These are phyloP conservation scores for Ophiocordyceps unilateralis DNA, from an alignment of 2,329 filamentous ascomycete species.

Conservation along the genomic window DNA sequence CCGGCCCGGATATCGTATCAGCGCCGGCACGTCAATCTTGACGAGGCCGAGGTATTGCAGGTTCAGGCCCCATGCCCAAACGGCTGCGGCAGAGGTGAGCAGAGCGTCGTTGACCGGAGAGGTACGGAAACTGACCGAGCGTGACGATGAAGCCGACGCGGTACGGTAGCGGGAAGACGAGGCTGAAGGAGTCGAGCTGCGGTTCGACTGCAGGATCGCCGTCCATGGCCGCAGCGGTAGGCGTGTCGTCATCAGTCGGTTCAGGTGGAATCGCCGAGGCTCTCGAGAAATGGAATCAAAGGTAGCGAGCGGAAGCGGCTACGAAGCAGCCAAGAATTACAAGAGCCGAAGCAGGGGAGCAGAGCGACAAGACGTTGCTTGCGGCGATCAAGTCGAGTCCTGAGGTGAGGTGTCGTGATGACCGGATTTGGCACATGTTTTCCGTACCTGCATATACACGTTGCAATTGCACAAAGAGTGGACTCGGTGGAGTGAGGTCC, in stretches of 20 bases:
- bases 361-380: too few relatives aligned
- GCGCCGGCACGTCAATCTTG: slow-evolving; percentile 71
- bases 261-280: background rate
- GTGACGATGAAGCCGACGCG: slow-evolving; percentile 75
- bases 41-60: slow-evolving; percentile 66
- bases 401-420: too few relatives aligned
- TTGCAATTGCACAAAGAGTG: too few relatives aligned
- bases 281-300: too few relatives aligned
- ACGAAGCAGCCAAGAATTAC: too few relatives aligned
- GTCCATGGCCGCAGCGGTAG: slow-evolving; percentile 35
- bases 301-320: too few relatives aligned
- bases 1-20: slow-evolving; percentile 74
- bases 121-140: slow-evolving; percentile 40
- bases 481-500: too few relatives aligned
- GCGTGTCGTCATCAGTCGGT: background rate
- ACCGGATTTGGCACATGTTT: too few relatives aligned
- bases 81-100: slow-evolving; percentile 32
- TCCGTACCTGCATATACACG: too few relatives aligned
- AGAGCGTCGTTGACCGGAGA: too few relatives aligned
- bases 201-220: slow-evolving; percentile 55
- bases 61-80: slow-evolving; percentile 92
- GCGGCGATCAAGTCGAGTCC: too few relatives aligned
- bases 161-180: slow-evolving; percentile 75
- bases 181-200: slow-evolving; percentile 70
- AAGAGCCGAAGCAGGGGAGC: too few relatives aligned